phyloP scores from a whole-genome alignment of 2,329 filamentous ascomycete genomes.

The Pseudocercospora pini-densiflorae region DNA sequence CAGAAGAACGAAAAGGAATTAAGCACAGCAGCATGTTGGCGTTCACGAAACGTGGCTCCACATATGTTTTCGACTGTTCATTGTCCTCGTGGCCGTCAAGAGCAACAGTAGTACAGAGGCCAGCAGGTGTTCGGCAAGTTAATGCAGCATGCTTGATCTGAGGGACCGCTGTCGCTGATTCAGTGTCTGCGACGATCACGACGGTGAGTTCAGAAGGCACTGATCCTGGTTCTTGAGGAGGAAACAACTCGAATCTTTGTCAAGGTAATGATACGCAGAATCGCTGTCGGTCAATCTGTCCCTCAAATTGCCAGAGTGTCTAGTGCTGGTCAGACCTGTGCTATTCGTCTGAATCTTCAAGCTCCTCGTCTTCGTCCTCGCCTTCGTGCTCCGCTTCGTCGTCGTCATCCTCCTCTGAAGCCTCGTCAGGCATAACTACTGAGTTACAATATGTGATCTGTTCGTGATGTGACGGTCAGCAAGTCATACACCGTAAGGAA shows the following conservation, averaged over 20 bases:
- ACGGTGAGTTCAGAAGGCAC: background rate
- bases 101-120: background rate
- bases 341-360: slow-evolving; percentile 11
- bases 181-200: background rate
- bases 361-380: slow-evolving; percentile 22
- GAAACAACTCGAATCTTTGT: background rate
- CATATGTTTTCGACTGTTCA: background rate
- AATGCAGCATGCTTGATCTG: background rate
- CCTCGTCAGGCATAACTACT: slow-evolving; percentile 55
- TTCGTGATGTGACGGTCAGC: background rate
- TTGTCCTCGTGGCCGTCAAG: background rate
- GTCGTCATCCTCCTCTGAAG: slow-evolving; percentile 37
- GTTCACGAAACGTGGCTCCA: slow-evolving; percentile 8
- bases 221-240: background rate
- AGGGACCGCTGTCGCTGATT: background rate
- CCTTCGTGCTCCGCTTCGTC: slow-evolving; percentile 34
- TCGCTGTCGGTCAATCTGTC: background rate
- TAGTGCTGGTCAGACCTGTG: background rate
- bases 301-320: background rate
- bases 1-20: slow-evolving; percentile 7
- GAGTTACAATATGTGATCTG: slow-evolving; percentile 57
- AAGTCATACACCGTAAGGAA: background rate
- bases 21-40: background rate
- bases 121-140: background rate
- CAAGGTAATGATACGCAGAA: background rate